Conservation (phyloP, 345 rosid species). For the Corymbia maculata region DNA sequence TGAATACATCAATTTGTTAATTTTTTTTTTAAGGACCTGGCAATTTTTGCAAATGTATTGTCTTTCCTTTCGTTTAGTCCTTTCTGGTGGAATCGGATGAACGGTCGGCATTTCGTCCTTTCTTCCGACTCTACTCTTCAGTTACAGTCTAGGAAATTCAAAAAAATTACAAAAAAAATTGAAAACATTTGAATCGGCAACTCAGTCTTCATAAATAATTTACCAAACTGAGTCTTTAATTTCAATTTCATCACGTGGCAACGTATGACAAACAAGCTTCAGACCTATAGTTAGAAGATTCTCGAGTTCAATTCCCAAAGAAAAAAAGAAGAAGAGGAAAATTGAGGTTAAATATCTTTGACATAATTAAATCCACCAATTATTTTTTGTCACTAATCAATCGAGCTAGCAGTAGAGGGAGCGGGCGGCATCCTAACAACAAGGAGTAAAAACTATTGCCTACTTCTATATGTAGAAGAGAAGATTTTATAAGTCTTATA, state of each 20-base stretch:
- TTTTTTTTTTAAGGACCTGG: background rate
- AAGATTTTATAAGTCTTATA: too few relatives aligned
- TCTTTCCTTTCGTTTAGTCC: background rate
- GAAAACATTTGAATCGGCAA: background rate
- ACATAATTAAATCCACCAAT: background rate
- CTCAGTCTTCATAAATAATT: background rate
- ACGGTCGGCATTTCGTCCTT: background rate
- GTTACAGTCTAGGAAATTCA: background rate
- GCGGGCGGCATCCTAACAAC: too few relatives aligned
- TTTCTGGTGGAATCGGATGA: background rate
- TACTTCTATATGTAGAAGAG: too few relatives aligned
- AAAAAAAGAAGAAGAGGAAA: background rate
- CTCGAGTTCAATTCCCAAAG: background rate
- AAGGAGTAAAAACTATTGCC: too few relatives aligned
- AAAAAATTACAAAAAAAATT: background rate
- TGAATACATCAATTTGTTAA: background rate
- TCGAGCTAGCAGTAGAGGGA: too few relatives aligned
- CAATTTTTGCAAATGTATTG: background rate
- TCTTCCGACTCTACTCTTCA: background rate
- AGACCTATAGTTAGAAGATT: background rate
- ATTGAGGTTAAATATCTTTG: background rate
- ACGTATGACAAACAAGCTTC: background rate
- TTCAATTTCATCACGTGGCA: background rate
- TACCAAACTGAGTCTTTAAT: background rate
- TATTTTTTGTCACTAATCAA: background rate